Evolutionary conservation across 2,329 filamentous ascomycete species (phyloP).

Genomic region (Talaromyces sp.): DNA sequence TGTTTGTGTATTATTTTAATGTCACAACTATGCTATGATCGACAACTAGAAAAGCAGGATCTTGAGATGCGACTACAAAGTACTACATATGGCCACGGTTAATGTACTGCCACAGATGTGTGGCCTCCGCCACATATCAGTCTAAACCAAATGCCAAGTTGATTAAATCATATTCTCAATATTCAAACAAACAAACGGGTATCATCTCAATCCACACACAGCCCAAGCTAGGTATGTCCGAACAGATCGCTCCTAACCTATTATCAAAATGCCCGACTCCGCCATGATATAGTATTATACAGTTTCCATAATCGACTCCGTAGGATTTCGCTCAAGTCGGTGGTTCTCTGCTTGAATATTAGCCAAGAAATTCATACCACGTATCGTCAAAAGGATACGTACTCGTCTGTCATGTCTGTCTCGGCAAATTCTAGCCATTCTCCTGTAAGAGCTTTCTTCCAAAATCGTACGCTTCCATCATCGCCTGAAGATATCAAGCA

Average conservation of each 20-base stretch:
- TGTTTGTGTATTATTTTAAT: background rate
- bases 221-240: background rate
- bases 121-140: background rate
- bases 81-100: background rate
- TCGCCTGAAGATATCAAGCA: conserved; percentile 46
- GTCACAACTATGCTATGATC: background rate
- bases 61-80: background rate
- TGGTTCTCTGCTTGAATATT: background rate
- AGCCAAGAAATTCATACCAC: background rate
- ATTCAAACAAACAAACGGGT: conserved; percentile 10
- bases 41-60: background rate
- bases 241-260: background rate
- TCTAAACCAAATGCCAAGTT: background rate
- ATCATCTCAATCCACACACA: conserved; percentile 13
- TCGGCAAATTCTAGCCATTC: conserved; percentile 48
- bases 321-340: background rate
- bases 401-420: conserved; percentile 40
- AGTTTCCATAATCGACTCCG: background rate
- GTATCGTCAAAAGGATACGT: conserved; percentile 7
- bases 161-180: background rate
- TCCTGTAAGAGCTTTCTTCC: conserved; percentile 45
- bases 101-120: background rate
- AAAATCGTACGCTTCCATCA: conserved; percentile 44
- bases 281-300: conserved; percentile 3
- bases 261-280: background rate